Base-by-base conservation (phyloP, 164 flowering plant species). In the Malania oleifera region DNA sequence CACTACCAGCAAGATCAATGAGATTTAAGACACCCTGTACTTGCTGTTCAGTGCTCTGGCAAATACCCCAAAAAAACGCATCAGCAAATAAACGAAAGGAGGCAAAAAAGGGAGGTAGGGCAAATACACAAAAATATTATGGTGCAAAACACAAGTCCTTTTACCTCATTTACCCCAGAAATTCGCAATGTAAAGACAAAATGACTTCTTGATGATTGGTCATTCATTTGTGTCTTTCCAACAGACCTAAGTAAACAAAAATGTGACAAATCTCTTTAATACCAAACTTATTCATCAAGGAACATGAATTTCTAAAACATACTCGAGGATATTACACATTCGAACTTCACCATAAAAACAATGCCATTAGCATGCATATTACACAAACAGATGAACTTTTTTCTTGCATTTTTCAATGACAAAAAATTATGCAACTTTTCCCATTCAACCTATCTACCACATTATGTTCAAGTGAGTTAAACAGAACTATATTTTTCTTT, bases 201-300 rank as follows among this genome's bases (percentile, higher is more conserved):
- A 56, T 67, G 70, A 43, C 70, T 67, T 62, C 70, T 61, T 27
- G 70, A 67, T 49, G 70, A 67, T 1, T 67, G 70, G 28, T 67
- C 66, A 57, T 67, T 67, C 70, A 67, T 67, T 10, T 67, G 55
- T 19, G 70, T 67, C 62, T 41, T 61, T 12, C 70, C 70, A 22
- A 67, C 66, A 7, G 70, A 67, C 53, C 70, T 67, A 50, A 62
- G 19, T 18, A 27, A 26, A 27, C 28, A 52, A 2, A 52, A 50
- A 24, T 11, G 18, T 19, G 24, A 50, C 8, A 10, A 47, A 3
- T 17, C 28, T 28, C 12, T 46, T 20, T 10, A 20, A 4, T 13
- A 22, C 7, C 35, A 19, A 46, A 22, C 50, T 23, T 2, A 46
- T 20, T 14, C 44, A 11, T 3, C 14, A 15, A 40, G 13, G 44